Base-by-base conservation (phyloP, 129 eudicot genomes). In the Tagetes erecta region DNA sequence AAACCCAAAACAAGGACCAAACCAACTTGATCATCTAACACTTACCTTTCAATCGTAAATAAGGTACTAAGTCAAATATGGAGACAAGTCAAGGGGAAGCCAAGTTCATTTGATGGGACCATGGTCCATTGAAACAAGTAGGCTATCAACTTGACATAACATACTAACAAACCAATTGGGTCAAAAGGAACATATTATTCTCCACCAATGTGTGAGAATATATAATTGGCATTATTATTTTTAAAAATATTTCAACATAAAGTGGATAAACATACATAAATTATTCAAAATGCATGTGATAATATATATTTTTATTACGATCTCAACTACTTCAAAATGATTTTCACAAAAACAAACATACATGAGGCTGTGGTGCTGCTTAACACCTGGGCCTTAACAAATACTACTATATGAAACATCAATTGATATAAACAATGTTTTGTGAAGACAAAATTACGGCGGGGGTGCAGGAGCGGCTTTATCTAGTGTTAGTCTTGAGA, bases 401-500 rank as follows among this genome's bases (percentile, higher is more conserved):
- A 51, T 42, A n/a, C 73, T 42, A n/a, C 73, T 14, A 67, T 45
- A 64, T 57, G 20, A 44, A 73, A 59, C 77, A 72, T 59, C 38
- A 34, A 66, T 33, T 5, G 66, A 70, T 73, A 73, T 73, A 30
- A 62, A 64, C 58, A 39, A 38, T 40, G 9, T 50, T 31, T n/a
- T 2, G 14, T 30, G 49, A 40, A 14, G 11, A 35, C n/a, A 44
- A 12, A 37, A 36, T 36, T 62, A 72, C 12, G 69, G 86, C 6
- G 80, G 84, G 30, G 91, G 78, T 8, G 37, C 13, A 31, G 64
- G 64, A 2, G 78, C 4, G 82, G 83, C 1, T 83, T 84, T 50
- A 75, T 78, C 73, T 87, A 84, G 72, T 81, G 81, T 46, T 75
- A 87, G 82, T 81, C 83, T 52, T 85, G 89, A 2, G 89, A 53